phyloP scores from a whole-genome alignment of 805 yeast species.

The Yarrowia keelungensis region DNA sequence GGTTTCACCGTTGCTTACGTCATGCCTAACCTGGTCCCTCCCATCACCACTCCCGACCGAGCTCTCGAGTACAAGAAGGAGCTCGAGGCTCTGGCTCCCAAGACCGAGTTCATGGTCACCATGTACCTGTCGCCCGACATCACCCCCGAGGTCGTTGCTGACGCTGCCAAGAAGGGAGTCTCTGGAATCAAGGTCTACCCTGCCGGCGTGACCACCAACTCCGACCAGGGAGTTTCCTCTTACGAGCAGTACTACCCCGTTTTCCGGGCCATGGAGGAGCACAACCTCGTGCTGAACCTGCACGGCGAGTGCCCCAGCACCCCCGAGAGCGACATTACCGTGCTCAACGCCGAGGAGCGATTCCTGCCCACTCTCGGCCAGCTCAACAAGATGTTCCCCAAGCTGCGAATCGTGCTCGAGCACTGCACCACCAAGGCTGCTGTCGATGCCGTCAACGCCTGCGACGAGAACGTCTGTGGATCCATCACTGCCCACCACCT shows the following conservation, averaged over 20 bases:
- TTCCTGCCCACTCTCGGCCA: slow-evolving; percentile 87
- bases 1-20: slow-evolving; percentile 91
- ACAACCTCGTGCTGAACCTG: slow-evolving; percentile 78
- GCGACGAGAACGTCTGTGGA: slow-evolving; percentile 84
- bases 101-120: slow-evolving; percentile 90
- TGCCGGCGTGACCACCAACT: slow-evolving; percentile 99
- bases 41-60: slow-evolving; percentile 76
- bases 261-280: slow-evolving; percentile 84
- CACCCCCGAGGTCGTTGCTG: slow-evolving; percentile 83
- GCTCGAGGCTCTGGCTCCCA: slow-evolving; percentile 71
- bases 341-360: slow-evolving; percentile 90
- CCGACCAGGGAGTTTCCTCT: slow-evolving; percentile 88
- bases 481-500: slow-evolving; percentile 96
- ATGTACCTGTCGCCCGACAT: slow-evolving; percentile 78
- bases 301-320: slow-evolving; percentile 90
- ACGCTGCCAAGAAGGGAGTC: slow-evolving; percentile 74
- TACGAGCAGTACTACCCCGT: slow-evolving; percentile 88
- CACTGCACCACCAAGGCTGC: slow-evolving; percentile 96
- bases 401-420: slow-evolving; percentile 83
- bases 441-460: slow-evolving; percentile 70
- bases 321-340: slow-evolving; percentile 67
- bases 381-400: slow-evolving; percentile 83
- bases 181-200: slow-evolving; percentile 97
- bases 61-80: slow-evolving; percentile 72
- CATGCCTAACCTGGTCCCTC: slow-evolving; percentile 97